These are phyloP conservation scores for Eleusine indica DNA, from an alignment of 176 grass and related monocot species.

Conservation along the genomic window DNA sequence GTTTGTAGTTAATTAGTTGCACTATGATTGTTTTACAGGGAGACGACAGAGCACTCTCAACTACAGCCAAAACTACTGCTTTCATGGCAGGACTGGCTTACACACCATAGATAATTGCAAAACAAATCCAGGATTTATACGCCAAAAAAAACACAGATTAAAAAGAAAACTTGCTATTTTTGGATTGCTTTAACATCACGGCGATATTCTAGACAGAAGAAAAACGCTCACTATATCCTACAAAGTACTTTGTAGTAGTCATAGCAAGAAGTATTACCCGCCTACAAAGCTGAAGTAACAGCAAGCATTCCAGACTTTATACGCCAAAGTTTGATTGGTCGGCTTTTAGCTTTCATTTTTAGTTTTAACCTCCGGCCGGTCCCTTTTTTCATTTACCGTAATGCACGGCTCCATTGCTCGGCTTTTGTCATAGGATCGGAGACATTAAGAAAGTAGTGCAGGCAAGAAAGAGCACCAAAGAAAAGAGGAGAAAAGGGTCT, in stretches of 20 bases:
- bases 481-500: background rate
- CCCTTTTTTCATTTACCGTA: conserved; percentile 30
- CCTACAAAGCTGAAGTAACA: background rate
- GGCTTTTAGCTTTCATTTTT: background rate
- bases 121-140: background rate
- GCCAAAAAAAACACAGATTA: too few relatives aligned
- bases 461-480: conserved; percentile 50
- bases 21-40: background rate
- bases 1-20: too few relatives aligned
- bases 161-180: too few relatives aligned
- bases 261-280: too few relatives aligned
- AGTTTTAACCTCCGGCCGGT: background rate
- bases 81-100: background rate
- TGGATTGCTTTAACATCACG: too few relatives aligned
- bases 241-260: too few relatives aligned
- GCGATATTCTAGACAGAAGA: too few relatives aligned
- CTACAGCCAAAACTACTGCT: background rate
- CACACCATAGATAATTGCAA: background rate
- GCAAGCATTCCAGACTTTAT: background rate
- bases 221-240: too few relatives aligned
- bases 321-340: conserved; percentile 30
- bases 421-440: conserved; percentile 58
- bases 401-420: conserved; percentile 41
- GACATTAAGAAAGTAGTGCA: conserved; percentile 49
- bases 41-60: background rate